Base-by-base conservation (phyloP, 2,329 filamentous ascomycete genomes). In the Drechslerella dactyloides region DNA sequence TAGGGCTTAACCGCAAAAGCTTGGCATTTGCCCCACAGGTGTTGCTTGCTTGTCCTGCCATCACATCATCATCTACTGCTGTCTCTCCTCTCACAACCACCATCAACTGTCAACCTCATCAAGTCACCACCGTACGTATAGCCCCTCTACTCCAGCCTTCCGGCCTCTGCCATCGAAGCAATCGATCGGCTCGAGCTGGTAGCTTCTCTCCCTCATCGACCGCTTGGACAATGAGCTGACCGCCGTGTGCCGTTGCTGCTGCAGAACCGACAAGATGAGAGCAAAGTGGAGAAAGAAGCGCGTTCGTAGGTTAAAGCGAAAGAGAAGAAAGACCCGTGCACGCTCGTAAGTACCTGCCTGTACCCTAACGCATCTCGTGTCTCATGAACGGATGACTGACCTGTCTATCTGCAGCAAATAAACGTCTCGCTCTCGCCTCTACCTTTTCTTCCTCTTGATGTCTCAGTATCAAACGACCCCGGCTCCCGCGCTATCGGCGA, bases 261-360 rank as follows among this genome's bases (percentile, higher is more conserved):
- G 27, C 44, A 70, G 66, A 62, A 65, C 55, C 68, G 68, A 72
- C 68, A 72, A 72, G 68, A 89, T 89, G 87, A 89, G 93, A 94
- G 93, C 92, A 82, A 97, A 97, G 87, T 97, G 94, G 94, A 94
- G 93, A 87, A 99, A 99, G 90, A 99, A 99, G 93, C 88, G 94
- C 83, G 93, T 96, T 85, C 88, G 94, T 81, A 89, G 94, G 84
- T 91, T 99, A 84, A 97, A 97, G 90, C 90, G 93, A 82, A 99
- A 99, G 93, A 92, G 94, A 86, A 96, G 94, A 92, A 99, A 99
- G 93, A 96, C 94, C 85, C 89, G 94, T 83, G 94, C 93, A 80
- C 86, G 94, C 85, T 93, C 89, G 94, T 97, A 87, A 87, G 92
- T 84, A 75, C 46, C 66, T 33, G 30, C 48, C 21, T 44, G n/a